Evolutionary conservation across 1,139 yeast species (phyloP), one percentile per base, ranked within the genome.

Genomic region (Lodderomyces theae): DNA sequence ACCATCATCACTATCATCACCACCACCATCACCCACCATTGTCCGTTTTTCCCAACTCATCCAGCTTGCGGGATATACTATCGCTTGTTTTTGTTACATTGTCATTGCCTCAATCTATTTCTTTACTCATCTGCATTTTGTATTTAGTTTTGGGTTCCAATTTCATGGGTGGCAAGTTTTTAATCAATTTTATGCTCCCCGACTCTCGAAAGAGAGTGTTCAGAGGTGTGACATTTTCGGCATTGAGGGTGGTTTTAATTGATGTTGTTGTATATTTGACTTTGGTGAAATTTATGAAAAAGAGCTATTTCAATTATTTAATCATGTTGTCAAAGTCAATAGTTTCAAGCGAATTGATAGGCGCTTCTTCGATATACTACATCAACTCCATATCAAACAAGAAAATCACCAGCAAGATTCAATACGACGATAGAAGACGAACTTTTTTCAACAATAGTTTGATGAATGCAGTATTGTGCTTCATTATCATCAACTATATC

Each of bases 271-370:
- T 71, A 2, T 63, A 66, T 41, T 49, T 57, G n/a, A 38, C 59
- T 3, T 50, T 72, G 37, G 55, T 63, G 38, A 45, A 58, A 26
- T 42, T 65, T 2, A 56, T 65, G 19, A 74, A 74, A 23, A 54
- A 54, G 16, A 56, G 58, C 15, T 52, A 65, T 40, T 57, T 70
- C 38, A 66, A 65, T 35, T 72, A 72, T 50, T 52, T 73, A 21
- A 65, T 68, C 19, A 51, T 75, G 11, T 59, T 77, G 40, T 72
- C 80, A 9, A 74, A 75, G 49, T 68, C 80, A 2, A 66, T 76
- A 23, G 58, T 77, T n/a, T 71, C 81, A 1, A 64, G 77, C 33
- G 76, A 71, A 39, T 53, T 77, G 37, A 69, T 76, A 11, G 80
- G 81, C 1, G 56, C 73, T 6, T 48, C 54, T 6, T 47, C 51